Evolutionary conservation across 306 rosid species (phyloP), one percentile per base, ranked within the genome.

Genomic region (Medicago ruthenica): DNA sequence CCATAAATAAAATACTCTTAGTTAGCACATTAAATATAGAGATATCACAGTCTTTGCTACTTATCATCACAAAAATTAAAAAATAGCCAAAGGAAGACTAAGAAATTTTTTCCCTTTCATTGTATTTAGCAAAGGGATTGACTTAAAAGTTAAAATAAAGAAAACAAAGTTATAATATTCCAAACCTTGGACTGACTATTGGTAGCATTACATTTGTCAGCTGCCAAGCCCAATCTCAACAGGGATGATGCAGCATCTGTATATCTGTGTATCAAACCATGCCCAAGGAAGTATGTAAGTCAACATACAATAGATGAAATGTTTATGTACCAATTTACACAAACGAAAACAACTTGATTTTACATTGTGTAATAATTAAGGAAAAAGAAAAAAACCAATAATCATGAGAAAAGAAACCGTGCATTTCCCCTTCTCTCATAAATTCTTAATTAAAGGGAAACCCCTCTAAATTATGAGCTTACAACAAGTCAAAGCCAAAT

Each of bases 101-200:
- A 27, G 31, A 27, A 3, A 27, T 3, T 24, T 27, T 27, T 27
- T 10, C 47, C 20, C 31, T 75, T 70, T 66, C 21, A 16, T 24
- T 18, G 13, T 39, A 14, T 11, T n/a, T 40, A 8, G 37, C 16
- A 22, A 15, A 71, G 57, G 40, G 40, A 24, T 34, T 61, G 15
- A 27, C 50, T 24, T 36, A 40, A 39, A 67, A 27, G 11, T 40
- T 40, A 54, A 53, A 4, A 34, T 34, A 34, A 34, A 5, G 37
- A 34, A 51, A 21, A 27, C 50, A 66, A 9, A 62, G 45, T 41
- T 16, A 55, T 47, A 37, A 47, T 65, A 24, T 36, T 82, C 21
- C 79, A 60, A 80, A 93, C 99, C 99, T 92, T 95, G 88, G 85
- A 85, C 63, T 95, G 97, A 84, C 96, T 92, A 76, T 92, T 88